Evolutionary conservation across 2,329 filamentous ascomycete species (phyloP).

Genomic region (Colletotrichum australisinense): DNA sequence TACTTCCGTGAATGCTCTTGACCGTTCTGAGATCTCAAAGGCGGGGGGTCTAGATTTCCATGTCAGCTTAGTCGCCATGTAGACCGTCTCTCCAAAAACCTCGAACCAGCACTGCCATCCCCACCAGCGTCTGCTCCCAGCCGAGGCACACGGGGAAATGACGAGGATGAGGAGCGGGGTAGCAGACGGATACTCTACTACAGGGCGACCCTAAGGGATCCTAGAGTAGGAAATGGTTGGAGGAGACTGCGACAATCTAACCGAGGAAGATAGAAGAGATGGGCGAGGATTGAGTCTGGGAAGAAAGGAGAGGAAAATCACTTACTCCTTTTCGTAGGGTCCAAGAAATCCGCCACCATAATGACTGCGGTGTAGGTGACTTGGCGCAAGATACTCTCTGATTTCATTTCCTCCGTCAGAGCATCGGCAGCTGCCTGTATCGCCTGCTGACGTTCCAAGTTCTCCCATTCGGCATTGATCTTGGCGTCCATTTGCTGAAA

Average conservation of each 20-base stretch:
- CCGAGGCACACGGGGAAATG: not conserved
- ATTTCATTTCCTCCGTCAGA: slow-evolving; percentile 96
- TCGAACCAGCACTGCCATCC: not conserved
- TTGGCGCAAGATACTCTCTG: slow-evolving; percentile 93
- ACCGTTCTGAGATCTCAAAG: slow-evolving; percentile 42
- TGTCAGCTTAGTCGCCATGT: not conserved
- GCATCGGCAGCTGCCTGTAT: slow-evolving; percentile 78
- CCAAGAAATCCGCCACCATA: slow-evolving; percentile 90
- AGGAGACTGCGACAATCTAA: not conserved
- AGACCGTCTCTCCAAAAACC: not conserved
- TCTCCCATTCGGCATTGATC: slow-evolving; percentile 87
- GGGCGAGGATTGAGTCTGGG: not conserved
- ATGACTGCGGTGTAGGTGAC: slow-evolving; percentile 92
- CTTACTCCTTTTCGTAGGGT: slow-evolving; percentile 76
- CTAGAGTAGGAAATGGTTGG: not conserved
- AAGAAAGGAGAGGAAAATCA: slow-evolving; percentile 25
- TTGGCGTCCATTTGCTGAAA: slow-evolving; percentile 91
- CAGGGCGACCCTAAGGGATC: not conserved
- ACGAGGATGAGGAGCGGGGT: not conserved
- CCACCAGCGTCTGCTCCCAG: not conserved
- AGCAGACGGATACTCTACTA: not conserved
- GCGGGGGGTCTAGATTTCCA: slow-evolving; percentile 45
- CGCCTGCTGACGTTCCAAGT: slow-evolving; percentile 73
- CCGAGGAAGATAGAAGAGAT: not conserved
- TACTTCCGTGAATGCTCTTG: slow-evolving; percentile 49